Evolutionary conservation across 352 stramenopile species (phyloP), one percentile per base, ranked within the genome.

Genomic region (Albugo laibachii): DNA sequence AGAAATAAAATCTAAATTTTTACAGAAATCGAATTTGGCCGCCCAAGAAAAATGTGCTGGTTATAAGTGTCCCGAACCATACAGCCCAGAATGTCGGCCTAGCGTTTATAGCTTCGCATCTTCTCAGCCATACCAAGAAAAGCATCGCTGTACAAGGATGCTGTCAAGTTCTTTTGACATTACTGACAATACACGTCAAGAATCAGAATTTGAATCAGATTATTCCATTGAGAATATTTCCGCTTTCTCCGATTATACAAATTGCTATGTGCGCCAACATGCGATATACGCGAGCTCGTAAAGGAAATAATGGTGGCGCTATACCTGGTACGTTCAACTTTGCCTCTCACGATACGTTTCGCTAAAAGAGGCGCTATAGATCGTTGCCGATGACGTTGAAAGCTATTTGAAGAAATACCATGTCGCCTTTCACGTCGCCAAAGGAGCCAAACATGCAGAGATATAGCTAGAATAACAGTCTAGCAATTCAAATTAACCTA

Each of bases 381-480:
- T 77, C 14, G 63, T 78, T 10, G 75, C 74, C 27, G 41, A 50
- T 6, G 74, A 88, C 6, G 65, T 92, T 2, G 69, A 93, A 55
- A 59, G 57, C 1, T 86, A 70, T 49, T 57, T 96, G 13, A 87
- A 81, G 44, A 83, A 95, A 51, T 95, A 95, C 45, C 72, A 91
- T 49, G 58, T 66, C 21, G 81, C 81, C 11, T 96, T 96, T 42
- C 20, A 27, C 4, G 42, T 11, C 2, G 36, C n/a, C 15, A 15
- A 18, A 18, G 42, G 38, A 34, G 6, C 2, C 8, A 41, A 4
- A 18, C n/a, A 43, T 24, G 16, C 16, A 24, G 38, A 35, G 6
- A 60, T 19, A 38, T 41, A 5, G 31, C 15, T 14, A 47, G 41
- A 18, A 47, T 21, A 36, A 43, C 38, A 13, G 18, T n/a, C n/a